Base-by-base conservation (phyloP, 768 basidiomycete genomes). In the Russula olivacea region DNA sequence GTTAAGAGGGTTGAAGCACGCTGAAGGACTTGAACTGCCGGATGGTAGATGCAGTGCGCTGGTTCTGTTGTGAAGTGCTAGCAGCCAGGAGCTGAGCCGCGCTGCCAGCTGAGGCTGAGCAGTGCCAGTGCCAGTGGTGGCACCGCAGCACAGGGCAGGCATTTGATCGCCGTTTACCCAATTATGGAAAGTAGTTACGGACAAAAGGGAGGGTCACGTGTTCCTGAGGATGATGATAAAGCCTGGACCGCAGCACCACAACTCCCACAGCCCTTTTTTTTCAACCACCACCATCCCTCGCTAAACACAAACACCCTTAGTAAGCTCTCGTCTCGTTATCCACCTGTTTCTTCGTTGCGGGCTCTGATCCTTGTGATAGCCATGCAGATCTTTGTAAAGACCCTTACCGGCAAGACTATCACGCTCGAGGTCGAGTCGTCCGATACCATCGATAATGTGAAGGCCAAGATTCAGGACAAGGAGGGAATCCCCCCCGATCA, bases 311-410 rank as follows among this genome's bases (percentile, higher is more conserved):
- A 4, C 38, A 36, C 38, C 15, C 32, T 12, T 17, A 28, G 50
- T 55, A 25, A 36, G 49, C 40, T 21, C 21, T 55, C 21, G 43
- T 45, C 43, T 4, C 43, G 5, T 8, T 50, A 49, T 7, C 34
- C 19, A 15, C 3, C n/a, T 1, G 11, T 12, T 14, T 0, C 4
- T 53, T 6, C 11, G 11, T 43, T 23, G 40, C 21, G 14, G 15
- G 1, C 1, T 9, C 43, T 58, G 41, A 63, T 15, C n/a, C 25
- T 10, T 40, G 14, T 11, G 7, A 14, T 32, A 61, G 56, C 30
- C 21, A 73, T 73, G 72, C 73, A 74, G 59, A 74, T 74, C 66
- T 74, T 73, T 58, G 73, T 73, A 48, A 74, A 74, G 71, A 74
- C 73, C 49, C 64, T 74, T 32, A 74, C 73, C 6, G 72, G 72